Conservation (phyloP, 148 eudicot species). For the Heliamphora exappendiculata region DNA sequence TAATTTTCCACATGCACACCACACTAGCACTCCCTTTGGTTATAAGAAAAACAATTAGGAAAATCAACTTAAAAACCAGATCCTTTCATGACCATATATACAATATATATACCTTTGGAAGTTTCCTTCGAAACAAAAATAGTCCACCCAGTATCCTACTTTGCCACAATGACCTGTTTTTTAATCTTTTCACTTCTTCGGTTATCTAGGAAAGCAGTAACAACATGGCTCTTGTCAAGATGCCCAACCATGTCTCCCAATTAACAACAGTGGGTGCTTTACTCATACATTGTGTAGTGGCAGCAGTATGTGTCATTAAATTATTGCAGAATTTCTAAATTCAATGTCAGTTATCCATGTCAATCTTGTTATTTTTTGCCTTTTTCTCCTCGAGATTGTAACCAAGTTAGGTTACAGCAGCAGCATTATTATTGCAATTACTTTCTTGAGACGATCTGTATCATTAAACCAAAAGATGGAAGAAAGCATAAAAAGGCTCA, state of each 20-base stretch:
- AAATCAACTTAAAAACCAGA: neutral
- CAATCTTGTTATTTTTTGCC: neutral
- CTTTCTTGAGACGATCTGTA: neutral
- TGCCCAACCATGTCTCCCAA: neutral
- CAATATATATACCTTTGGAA: neutral
- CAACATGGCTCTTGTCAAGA: neutral
- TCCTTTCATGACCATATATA: neutral
- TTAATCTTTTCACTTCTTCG: neutral
- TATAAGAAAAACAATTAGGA: neutral
- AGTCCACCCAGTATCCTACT: neutral
- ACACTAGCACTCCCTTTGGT: neutral
- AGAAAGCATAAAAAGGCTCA: neutral
- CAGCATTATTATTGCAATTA: neutral
- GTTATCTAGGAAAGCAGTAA: neutral
- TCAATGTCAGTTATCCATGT: neutral
- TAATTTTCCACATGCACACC: neutral
- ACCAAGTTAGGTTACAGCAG: neutral
- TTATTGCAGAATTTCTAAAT: neutral
- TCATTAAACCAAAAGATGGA: neutral
- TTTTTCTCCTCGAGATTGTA: neutral
- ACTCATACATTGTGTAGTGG: neutral
- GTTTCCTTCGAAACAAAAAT: neutral
- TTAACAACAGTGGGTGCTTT: neutral
- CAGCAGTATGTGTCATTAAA: neutral
- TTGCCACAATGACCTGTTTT: neutral